phyloP scores from a whole-genome alignment of 1,139 yeast genomes.

The Hyphopichia pseudoburtonii region DNA sequence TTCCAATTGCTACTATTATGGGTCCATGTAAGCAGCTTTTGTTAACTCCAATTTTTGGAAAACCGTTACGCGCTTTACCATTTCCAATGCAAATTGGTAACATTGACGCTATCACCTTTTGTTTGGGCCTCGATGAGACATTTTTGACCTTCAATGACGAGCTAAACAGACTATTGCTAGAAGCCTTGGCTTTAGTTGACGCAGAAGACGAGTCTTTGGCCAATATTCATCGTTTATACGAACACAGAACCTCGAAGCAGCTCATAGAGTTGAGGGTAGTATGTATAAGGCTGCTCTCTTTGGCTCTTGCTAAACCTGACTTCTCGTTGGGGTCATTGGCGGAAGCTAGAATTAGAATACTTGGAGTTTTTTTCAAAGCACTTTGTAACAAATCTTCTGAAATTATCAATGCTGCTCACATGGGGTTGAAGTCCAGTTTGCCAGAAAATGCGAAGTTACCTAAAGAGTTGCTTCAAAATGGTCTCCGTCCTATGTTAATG shows the following conservation, averaged over 20 bases:
- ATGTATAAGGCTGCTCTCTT: conserved; percentile 78
- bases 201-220: conserved; percentile 97
- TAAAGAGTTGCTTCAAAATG: conserved; percentile 88
- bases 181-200: conserved; percentile 91
- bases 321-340: conserved; percentile 77
- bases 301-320: conserved; percentile 81
- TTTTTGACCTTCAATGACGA: conserved; percentile 89
- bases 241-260: conserved; percentile 85
- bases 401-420: conserved; percentile 90
- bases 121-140: conserved; percentile 76
- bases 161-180: conserved; percentile 76
- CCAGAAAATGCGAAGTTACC: conserved; percentile 89
- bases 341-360: conserved; percentile 77
- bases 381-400: conserved; percentile 82
- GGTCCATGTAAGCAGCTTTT: conserved; percentile 80
- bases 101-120: conserved; percentile 92
- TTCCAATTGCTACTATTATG: conserved; percentile 72
- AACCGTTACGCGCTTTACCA: conserved; percentile 93
- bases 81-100: conserved; percentile 99
- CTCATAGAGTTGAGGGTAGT: conserved; percentile 83
- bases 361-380: conserved; percentile 94
- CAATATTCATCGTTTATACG: conserved; percentile 80
- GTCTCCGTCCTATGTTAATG: conserved; percentile 92
- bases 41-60: conserved; percentile 91
- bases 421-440: conserved; percentile 79